Conservation (phyloP, 768 basidiomycete genomes). For the Gloeopeniophorella convolvens region DNA sequence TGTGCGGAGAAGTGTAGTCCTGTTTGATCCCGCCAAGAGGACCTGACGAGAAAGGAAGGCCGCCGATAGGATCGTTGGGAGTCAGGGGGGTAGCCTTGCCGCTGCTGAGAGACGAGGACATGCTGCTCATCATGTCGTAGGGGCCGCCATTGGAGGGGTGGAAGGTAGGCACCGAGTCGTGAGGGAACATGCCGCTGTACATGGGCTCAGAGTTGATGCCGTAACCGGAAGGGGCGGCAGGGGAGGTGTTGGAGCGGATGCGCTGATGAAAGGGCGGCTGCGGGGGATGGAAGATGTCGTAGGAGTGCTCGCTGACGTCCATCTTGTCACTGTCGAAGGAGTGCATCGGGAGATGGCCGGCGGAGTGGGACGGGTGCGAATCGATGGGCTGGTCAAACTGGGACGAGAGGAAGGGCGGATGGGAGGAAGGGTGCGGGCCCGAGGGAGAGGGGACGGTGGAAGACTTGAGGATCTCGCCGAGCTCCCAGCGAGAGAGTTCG, state of each 20-base stretch:
- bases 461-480: conserved; percentile 41
- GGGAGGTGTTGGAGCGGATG: conserved; percentile 68
- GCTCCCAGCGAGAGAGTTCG: conserved; percentile 35
- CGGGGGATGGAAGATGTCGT: conserved; percentile 53
- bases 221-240: conserved; percentile 53
- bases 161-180: conserved; percentile 55
- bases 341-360: conserved; percentile 30
- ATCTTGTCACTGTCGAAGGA: conserved; percentile 47
- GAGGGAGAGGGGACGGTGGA: conserved; percentile 29
- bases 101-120: conserved; percentile 56
- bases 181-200: conserved; percentile 54
- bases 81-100: conserved; percentile 75
- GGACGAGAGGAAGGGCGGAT: conserved; percentile 44
- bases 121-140: conserved; percentile 60
- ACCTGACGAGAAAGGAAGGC: conserved; percentile 46
- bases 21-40: conserved; percentile 34
- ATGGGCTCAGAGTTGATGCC: conserved; percentile 48
- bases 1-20: conserved; percentile 46
- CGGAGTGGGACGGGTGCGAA: conserved; percentile 32
- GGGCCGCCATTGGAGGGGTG: conserved; percentile 43
- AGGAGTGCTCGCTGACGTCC: conserved; percentile 53
- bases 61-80: conserved; percentile 55
- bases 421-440: conserved; percentile 43
- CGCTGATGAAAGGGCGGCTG: conserved; percentile 46
- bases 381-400: conserved; percentile 29